phyloP scores from a whole-genome alignment of 345 rosid genomes.

The Noccaea bulbosa region DNA sequence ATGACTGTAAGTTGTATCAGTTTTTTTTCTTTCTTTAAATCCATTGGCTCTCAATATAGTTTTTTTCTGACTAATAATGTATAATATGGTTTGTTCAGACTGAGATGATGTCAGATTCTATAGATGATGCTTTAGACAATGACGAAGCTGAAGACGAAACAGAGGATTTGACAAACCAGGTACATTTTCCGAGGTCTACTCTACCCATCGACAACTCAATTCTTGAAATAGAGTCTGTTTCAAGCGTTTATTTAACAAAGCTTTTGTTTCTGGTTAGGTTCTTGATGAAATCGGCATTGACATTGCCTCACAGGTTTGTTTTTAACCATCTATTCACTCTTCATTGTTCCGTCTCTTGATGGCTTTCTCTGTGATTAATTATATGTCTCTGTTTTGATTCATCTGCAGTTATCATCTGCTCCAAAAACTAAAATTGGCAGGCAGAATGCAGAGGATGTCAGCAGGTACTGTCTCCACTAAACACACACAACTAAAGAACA shows the following conservation, averaged over 20 bases:
- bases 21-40: constrained; percentile 17
- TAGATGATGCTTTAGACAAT: constrained; percentile 84
- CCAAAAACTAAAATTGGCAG: constrained; percentile 80
- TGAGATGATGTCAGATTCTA: constrained; percentile 95
- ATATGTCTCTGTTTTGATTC: constrained; percentile 2
- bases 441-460: constrained; percentile 59
- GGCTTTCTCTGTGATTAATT: constrained; percentile 23
- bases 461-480: constrained; percentile 60
- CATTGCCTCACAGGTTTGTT: constrained; percentile 87
- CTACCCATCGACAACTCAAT: not conserved
- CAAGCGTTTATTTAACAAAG: not conserved
- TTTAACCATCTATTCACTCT: constrained; percentile 3
- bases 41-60: constrained; percentile 15
- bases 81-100: constrained; percentile 54
- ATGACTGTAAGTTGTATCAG: constrained; percentile 76
- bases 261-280: constrained; percentile 55
- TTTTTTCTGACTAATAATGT: constrained; percentile 13
- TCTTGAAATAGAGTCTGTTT: not conserved
- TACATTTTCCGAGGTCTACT: constrained; percentile 20
- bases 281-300: constrained; percentile 96
- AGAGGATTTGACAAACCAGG: constrained; percentile 95
- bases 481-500: not conserved
- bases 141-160: constrained; percentile 97
- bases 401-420: constrained; percentile 74
- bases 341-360: not conserved